Conservation (phyloP, 805 yeast genomes). For the Candida railenensis region DNA sequence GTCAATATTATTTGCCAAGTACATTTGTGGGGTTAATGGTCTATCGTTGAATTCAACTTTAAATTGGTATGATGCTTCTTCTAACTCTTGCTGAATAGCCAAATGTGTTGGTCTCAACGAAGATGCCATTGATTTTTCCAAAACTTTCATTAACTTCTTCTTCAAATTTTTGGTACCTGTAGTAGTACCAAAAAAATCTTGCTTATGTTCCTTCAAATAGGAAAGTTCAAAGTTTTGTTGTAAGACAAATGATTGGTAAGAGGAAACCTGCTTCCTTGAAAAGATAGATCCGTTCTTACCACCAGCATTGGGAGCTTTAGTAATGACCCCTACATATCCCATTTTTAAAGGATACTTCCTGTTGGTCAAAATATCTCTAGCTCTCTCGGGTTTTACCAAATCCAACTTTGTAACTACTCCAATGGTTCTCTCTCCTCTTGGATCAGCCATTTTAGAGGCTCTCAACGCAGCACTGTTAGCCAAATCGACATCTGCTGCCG, state of each 20-base stretch:
- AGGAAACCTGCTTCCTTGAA: slow-evolving; percentile 42
- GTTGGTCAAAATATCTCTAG: slow-evolving; percentile 67
- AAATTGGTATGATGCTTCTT: slow-evolving; percentile 87
- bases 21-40: slow-evolving; percentile 89
- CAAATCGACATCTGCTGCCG: slow-evolving; percentile 96
- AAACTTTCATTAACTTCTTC: slow-evolving; percentile 76
- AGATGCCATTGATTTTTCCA: slow-evolving; percentile 88
- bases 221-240: slow-evolving; percentile 57
- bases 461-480: slow-evolving; percentile 94
- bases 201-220: slow-evolving; percentile 65
- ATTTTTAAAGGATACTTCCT: slow-evolving; percentile 84
- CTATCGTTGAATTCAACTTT: slow-evolving; percentile 97
- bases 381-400: slow-evolving; percentile 75
- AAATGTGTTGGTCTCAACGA: slow-evolving; percentile 85
- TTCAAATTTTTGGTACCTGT: slow-evolving; percentile 77
- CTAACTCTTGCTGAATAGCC: slow-evolving; percentile 85
- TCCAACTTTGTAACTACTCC: slow-evolving; percentile 96
- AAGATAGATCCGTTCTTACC: slow-evolving; percentile 34
- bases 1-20: slow-evolving; percentile 89
- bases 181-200: slow-evolving; percentile 58
- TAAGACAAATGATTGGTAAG: slow-evolving; percentile 62
- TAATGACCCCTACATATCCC: slow-evolving; percentile 99
- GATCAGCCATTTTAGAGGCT: slow-evolving; percentile 88
- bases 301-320: slow-evolving; percentile 62
- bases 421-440: slow-evolving; percentile 90